Base-by-base conservation (phyloP, 371 early-diverging fungal genomes). In the Mortierella sp. region DNA sequence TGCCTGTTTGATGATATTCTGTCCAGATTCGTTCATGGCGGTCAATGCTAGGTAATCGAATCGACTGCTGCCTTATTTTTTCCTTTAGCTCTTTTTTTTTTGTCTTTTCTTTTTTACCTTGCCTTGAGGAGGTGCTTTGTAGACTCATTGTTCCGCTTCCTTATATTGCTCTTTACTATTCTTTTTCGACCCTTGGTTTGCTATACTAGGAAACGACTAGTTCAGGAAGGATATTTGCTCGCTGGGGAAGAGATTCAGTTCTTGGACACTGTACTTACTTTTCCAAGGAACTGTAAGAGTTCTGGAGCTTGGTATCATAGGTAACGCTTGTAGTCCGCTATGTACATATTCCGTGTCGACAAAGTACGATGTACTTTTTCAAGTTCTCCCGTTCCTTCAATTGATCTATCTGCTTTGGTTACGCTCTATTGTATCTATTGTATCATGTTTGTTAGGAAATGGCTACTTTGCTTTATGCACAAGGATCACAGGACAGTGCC, bases 11-110 rank as follows among this genome's bases (percentile, higher is more conserved):
- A 80, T 91, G 73, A 71, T 91, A 13, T 70, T 93, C 42, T 91
- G 91, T 70, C 93, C 93, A 47, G 93, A 93, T 28, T 89, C 91
- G 21, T 91, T 90, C 74, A 90, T 88, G 44, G 93, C 92, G 8
- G 85, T 90, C 88, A 93, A 93, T 76, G 81, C 81, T 44, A 89
- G 93, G 92, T 91, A 88, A 42, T n/a, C 42, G 42, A n/a, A 38
- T 65, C 42, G 42, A 7, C 26, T 28, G 50, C 16, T 38, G 42
- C 42, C 58, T 63, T 42, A 48, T 16, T 77, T 77, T 75, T 48
- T 73, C 5, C 50, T 54, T 44, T 48, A 31, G 21, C 24, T 72
- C 9, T 24, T 28, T 16, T 47, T 52, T 31, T 6, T 70, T 5
- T 58, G 13, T 60, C 42, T 38, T 5, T 34, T 14, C 5, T 19